Evolutionary conservation across 2,329 filamentous ascomycete species (phyloP).

Genomic region (Phaeosphaeria sp.): DNA sequence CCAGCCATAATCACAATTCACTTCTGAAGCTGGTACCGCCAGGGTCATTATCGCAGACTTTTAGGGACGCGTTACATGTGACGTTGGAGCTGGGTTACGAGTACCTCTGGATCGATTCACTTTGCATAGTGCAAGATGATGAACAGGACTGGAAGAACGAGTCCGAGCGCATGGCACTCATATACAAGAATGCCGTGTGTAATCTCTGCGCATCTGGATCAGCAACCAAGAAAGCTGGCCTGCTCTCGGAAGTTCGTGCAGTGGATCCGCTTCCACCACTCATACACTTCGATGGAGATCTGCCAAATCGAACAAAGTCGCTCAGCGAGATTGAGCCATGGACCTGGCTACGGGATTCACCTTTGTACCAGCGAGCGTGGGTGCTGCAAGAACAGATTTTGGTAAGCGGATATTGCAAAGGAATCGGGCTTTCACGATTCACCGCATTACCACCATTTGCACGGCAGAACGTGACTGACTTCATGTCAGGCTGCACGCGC

Average conservation of each 20-base stretch:
- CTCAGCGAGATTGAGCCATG: neutral
- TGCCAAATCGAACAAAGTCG: neutral
- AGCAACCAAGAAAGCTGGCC: neutral
- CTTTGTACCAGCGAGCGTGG: neutral
- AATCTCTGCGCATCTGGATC: neutral
- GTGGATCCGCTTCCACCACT: neutral
- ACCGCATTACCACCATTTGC: no score
- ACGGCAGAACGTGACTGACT: neutral
- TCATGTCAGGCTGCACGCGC: neutral
- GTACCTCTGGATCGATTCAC: conserved; percentile 1
- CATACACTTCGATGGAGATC: neutral
- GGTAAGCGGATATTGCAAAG: no score
- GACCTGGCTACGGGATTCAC: neutral
- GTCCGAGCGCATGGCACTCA: neutral
- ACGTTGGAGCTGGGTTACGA: neutral
- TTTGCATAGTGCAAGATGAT: no score
- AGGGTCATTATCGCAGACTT: neutral
- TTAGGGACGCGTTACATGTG: neutral
- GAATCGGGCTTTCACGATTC: no score
- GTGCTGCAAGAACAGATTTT: neutral
- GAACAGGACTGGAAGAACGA: neutral
- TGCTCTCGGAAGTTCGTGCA: neutral
- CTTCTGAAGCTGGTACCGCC: neutral
- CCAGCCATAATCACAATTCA: neutral
- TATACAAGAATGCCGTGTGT: neutral